Percentiles rank a stretch among this genome's conserved stretches.
These are phyloP conservation scores for Phoma sp. DNA, from an alignment of 2,329 filamentous ascomycete species.

Conservation along the genomic window DNA sequence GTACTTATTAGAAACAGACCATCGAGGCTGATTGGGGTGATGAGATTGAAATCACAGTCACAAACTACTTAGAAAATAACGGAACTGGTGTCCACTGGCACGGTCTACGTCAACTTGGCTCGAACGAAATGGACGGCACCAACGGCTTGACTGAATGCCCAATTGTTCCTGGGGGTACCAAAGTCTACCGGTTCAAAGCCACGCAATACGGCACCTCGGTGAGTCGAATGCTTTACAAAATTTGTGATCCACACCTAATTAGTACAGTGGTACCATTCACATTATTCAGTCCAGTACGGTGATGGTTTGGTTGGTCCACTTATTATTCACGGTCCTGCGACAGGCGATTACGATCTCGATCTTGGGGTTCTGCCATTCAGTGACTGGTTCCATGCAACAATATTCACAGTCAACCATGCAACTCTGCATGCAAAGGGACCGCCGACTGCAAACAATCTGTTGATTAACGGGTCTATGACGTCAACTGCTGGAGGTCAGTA, in stretches of 20 bases:
- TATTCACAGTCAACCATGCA: conserved; percentile 41
- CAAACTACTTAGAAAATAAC: conserved; percentile 49
- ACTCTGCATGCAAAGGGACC: conserved; percentile 49
- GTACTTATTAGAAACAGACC: conserved; percentile 39
- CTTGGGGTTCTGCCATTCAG: conserved; percentile 50
- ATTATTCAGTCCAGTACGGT: conserved; percentile 52
- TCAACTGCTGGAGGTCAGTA: conserved; percentile 41
- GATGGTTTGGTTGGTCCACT: conserved; percentile 52
- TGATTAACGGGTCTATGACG: conserved; percentile 65
- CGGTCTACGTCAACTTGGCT: conserved; percentile 55
- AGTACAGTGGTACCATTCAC: conserved; percentile 55
- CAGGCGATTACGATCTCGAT: conserved; percentile 53
- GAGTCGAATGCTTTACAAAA: conserved; percentile 38
- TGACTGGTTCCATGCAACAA: conserved; percentile 44
- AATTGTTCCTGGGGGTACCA: conserved; percentile 63
- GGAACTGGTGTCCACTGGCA: conserved; percentile 63
- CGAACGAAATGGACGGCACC: conserved; percentile 55
- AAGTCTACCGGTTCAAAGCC: conserved; percentile 44
- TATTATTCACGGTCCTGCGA: conserved; percentile 52
- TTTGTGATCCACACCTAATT: conserved; percentile 46
- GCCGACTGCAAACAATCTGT: conserved; percentile 56
- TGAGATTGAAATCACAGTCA: conserved; percentile 49
- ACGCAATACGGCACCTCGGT: conserved; percentile 47
- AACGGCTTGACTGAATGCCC: conserved; percentile 69
- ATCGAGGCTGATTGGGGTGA: conserved; percentile 55